These are phyloP conservation scores for Rhizopogon hawkerae DNA, from an alignment of 1,284 basidiomycete species.

Conservation along the genomic window DNA sequence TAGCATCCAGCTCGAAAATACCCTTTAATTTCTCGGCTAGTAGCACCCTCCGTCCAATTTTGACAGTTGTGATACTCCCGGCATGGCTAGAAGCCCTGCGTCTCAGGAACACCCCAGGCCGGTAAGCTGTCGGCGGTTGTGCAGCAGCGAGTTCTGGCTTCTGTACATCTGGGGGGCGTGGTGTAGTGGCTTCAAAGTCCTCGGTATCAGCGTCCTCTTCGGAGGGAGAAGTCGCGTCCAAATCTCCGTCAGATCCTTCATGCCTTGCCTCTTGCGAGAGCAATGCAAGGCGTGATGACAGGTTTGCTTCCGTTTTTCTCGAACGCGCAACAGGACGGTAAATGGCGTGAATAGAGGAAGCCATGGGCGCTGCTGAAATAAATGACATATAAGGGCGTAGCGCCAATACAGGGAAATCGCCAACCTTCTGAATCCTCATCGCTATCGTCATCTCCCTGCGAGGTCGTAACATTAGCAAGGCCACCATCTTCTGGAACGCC, in stretches of 20 bases:
- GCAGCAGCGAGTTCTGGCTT: slow-evolving; percentile 16
- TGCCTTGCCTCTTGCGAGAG: slow-evolving; percentile 10
- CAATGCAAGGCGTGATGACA: slow-evolving; percentile 26
- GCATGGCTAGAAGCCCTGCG: slow-evolving; percentile 32
- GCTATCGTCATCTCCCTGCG: slow-evolving; percentile 43
- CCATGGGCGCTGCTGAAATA: slow-evolving; percentile 32
- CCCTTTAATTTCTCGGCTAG: slow-evolving; percentile 80
- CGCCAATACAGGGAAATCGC: slow-evolving; percentile 20
- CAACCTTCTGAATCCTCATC: slow-evolving; percentile 45
- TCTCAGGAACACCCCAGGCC: slow-evolving; percentile 19
- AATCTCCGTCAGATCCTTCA: slow-evolving; percentile 22
- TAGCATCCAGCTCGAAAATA: slow-evolving; percentile 72
- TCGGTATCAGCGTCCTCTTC: slow-evolving; percentile 54
- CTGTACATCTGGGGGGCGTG: slow-evolving; percentile 29
- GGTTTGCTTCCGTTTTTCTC: slow-evolving; percentile 34
- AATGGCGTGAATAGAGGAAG: slow-evolving; percentile 80
- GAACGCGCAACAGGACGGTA: slow-evolving; percentile 71
- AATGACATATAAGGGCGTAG: background rate
- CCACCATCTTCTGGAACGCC: slow-evolving; percentile 64
- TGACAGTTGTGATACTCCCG: slow-evolving; percentile 64
- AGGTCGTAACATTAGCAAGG: slow-evolving; percentile 32
- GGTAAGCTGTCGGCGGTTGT: slow-evolving; percentile 6
- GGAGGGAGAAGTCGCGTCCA: slow-evolving; percentile 17
- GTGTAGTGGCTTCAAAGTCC: slow-evolving; percentile 45
- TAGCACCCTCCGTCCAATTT: slow-evolving; percentile 57